Base-by-base conservation (phyloP, 2,329 filamentous ascomycete genomes). In the Orbilia javanica region DNA sequence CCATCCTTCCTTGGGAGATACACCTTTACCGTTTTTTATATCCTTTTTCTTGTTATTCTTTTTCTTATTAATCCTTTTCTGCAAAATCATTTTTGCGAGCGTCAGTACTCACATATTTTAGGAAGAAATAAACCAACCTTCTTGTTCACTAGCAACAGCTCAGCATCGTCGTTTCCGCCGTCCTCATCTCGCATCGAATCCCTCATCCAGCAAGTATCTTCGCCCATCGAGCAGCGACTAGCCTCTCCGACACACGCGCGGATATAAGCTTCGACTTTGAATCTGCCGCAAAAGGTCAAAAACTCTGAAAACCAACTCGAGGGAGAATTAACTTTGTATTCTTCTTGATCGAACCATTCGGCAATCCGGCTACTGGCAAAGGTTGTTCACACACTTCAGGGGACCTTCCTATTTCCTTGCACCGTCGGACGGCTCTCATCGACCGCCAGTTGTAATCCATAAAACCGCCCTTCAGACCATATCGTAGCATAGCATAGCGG, bases 261-360 rank as follows among this genome's bases (percentile, higher is more conserved):
- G 72, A 65, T 76, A 63, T 62, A 69, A 70, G 42, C 72, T 76
- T 70, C 64, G 44, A 62, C 44, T 1, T 60, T 42, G 46, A 52
- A 64, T 68, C 42, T 39, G 18, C 65, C 65, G 72, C 72, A 69
- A 70, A 57, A 69, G 55, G 46, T 31, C 57, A 66, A 60, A 69
- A 75, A 69, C 71, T 75, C 13, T 69, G 63, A 63, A 75, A 76
- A 70, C 52, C 57, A 25, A 34, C 65, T 76, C 72, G 72, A 15
- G 66, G 36, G 64, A 25, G 53, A 52, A 69, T 73, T 57, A 27
- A 44, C 69, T 60, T 71, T 29, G 57, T 42, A 46, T 1, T n/a
- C 31, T 65, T 36, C 29, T 36, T 34, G 29, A 34, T 25, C 20
- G 55, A 27, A 60, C 42, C n/a, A 39, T 50, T 60, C 15, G 20